A percentile compares a stretch with the other conserved stretches of the same genome.
phyloP scores from a whole-genome alignment of 176 grass and related monocot genomes.

The Dactylis glomerata region DNA sequence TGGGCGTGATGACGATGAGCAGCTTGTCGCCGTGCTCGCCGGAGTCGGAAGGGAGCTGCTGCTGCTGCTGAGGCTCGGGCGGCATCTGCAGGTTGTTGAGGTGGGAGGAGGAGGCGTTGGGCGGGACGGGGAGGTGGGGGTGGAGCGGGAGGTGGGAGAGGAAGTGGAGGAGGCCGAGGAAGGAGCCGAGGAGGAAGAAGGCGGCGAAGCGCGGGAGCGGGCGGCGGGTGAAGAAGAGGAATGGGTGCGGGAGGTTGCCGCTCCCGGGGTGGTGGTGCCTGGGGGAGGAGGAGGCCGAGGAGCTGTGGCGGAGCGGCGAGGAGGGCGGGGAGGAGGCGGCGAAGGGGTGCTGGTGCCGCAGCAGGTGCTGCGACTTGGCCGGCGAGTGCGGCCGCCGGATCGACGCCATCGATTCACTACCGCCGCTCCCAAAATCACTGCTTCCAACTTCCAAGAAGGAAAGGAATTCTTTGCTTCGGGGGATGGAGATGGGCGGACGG shows the following conservation, averaged over 20 bases:
- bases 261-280: neutral
- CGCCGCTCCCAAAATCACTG: too few relatives aligned
- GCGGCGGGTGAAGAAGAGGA: conserved; percentile 34
- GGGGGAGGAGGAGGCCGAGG: conserved; percentile 22
- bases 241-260: conserved; percentile 3
- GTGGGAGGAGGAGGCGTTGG: neutral
- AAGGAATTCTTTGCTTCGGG: neutral
- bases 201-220: conserved; percentile 57
- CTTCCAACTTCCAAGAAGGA: too few relatives aligned
- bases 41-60: neutral
- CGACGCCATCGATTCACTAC: conserved; percentile 37
- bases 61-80: neutral
- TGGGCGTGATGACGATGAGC: conserved; percentile 74
- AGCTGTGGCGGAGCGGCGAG: conserved; percentile 48
- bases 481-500: neutral
- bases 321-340: conserved; percentile 29
- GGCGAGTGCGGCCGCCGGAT: conserved; percentile 66
- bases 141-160: conserved; percentile 46
- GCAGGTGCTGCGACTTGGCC: conserved; percentile 47
- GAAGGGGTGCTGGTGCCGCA: conserved; percentile 36
- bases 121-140: neutral
- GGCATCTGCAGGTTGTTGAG: neutral
- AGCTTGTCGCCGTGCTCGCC: neutral
- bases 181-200: conserved; percentile 77
- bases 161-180: conserved; percentile 74